Evolutionary conservation across 2,329 filamentous ascomycete species (phyloP).

Genomic region (Colletotrichum eremochloae): DNA sequence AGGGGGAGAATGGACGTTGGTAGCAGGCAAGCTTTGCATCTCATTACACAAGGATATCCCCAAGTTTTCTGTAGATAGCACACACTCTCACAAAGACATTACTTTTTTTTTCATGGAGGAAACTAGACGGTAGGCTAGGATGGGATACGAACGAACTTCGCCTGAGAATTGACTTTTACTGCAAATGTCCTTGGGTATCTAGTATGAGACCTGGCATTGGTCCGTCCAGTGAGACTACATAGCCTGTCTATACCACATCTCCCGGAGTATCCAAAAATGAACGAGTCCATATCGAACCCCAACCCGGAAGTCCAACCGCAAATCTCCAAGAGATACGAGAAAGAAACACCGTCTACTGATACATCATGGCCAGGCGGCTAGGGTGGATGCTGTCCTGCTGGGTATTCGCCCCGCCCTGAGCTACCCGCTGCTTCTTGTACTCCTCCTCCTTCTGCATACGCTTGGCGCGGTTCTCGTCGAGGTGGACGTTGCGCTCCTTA

Average conservation of each 20-base stretch:
- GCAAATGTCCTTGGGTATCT: conserved; percentile 32
- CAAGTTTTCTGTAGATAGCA: conserved; percentile 48
- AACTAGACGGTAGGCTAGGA: conserved; percentile 35
- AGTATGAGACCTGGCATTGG: conserved; percentile 12
- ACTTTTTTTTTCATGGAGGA: conserved; percentile 29
- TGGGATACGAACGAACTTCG: conserved; percentile 33
- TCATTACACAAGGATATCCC: conserved; percentile 47
- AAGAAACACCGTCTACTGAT: conserved; percentile 14
- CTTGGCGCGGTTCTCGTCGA: conserved; percentile 74
- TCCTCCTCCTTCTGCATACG: conserved; percentile 60
- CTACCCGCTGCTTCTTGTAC: conserved; percentile 53
- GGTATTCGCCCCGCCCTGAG: conserved; percentile 44
- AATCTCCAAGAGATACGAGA: background rate
- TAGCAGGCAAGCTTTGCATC: conserved; percentile 42
- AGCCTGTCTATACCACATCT: conserved; percentile 4
- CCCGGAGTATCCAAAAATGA: background rate
- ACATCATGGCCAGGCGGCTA: conserved; percentile 58
- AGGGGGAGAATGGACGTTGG: conserved; percentile 23
- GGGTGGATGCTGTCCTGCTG: conserved; percentile 62
- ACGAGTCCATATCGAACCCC: background rate
- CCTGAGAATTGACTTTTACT: conserved; percentile 40
- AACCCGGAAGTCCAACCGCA: background rate
- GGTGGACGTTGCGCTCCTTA: conserved; percentile 85
- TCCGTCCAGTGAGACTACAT: background rate
- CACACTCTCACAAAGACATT: conserved; percentile 37